These are phyloP conservation scores for Moniliella sp. DNA, from an alignment of 1,284 basidiomycete genomes.

Conservation along the genomic window DNA sequence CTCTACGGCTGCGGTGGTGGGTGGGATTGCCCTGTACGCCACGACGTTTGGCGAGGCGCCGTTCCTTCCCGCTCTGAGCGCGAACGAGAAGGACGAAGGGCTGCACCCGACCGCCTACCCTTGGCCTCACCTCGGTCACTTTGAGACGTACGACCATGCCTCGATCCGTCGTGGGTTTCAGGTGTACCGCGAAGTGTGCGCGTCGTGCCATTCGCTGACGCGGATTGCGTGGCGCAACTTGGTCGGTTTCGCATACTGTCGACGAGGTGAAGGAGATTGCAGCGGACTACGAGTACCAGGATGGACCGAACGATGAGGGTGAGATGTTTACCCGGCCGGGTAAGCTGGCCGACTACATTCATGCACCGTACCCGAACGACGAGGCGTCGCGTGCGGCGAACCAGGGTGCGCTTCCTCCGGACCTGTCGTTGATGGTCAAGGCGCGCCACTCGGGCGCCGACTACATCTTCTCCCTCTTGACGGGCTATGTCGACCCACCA, in stretches of 20 bases:
- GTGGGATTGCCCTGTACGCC: slow-evolving; percentile 84
- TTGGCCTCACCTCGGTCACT: slow-evolving; percentile 66
- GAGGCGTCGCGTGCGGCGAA: slow-evolving; percentile 89
- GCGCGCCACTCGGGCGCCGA: slow-evolving; percentile 91
- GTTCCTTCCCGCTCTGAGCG: slow-evolving; percentile 19
- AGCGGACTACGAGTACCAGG: slow-evolving; percentile 72
- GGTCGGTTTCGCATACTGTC: slow-evolving; percentile 86
- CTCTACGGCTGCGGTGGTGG: slow-evolving; percentile 56
- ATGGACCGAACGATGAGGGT: slow-evolving; percentile 81
- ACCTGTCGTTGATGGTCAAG: slow-evolving; percentile 90
- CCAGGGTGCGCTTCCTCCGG: slow-evolving; percentile 81
- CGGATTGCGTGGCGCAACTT: slow-evolving; percentile 99
- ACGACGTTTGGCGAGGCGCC: slow-evolving; percentile 58
- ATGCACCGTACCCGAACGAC: slow-evolving; percentile 84
- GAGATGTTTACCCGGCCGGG: slow-evolving; percentile 97
- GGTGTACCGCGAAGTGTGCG: slow-evolving; percentile 96
- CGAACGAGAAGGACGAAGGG: slow-evolving; percentile 53
- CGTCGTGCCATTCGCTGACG: slow-evolving; percentile 94
- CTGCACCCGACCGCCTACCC: slow-evolving; percentile 72
- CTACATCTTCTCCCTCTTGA: slow-evolving; percentile 87
- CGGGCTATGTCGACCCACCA: slow-evolving; percentile 88
- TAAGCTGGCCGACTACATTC: slow-evolving; percentile 91
- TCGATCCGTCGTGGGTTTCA: slow-evolving; percentile 86
- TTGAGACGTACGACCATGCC: slow-evolving; percentile 86
- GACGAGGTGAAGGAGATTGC: slow-evolving; percentile 81